A percentile compares a stretch with the other conserved stretches of the same genome.
phyloP scores from a whole-genome alignment of 1,139 yeast species.

The Petasospora rhodanensis region DNA sequence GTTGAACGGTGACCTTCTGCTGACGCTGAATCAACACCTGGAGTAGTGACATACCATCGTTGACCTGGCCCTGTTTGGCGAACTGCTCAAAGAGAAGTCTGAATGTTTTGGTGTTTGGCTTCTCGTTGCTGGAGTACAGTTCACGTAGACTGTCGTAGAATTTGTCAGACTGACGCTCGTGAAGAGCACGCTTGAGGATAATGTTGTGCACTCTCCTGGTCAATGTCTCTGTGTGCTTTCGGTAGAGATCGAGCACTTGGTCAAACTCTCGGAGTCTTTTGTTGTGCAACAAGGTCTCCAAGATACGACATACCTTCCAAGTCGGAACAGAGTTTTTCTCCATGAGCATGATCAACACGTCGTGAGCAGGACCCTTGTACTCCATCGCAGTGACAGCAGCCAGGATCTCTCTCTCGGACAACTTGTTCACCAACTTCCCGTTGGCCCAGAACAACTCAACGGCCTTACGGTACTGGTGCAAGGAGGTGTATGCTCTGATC shows the following conservation, averaged over 20 bases:
- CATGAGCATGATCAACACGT: not conserved
- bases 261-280: slow-evolving; percentile 7
- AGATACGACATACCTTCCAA: not conserved
- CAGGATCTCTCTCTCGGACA: slow-evolving; percentile 6
- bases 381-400: slow-evolving; percentile 7
- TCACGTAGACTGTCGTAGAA: slow-evolving; percentile 4
- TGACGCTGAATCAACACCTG: slow-evolving; percentile 58
- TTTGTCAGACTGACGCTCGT: slow-evolving; percentile 1
- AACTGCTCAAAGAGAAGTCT: slow-evolving; percentile 32
- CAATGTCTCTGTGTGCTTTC: too few relatives aligned
- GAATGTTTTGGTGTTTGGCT: slow-evolving; percentile 27
- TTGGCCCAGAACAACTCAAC: slow-evolving; percentile 3
- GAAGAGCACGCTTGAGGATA: slow-evolving; percentile 2
- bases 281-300: not conserved
- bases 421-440: slow-evolving; percentile 2
- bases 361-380: slow-evolving; percentile 2
- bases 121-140: slow-evolving; percentile 4
- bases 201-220: not conserved
- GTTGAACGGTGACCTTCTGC: slow-evolving; percentile 49
- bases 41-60: slow-evolving; percentile 54
- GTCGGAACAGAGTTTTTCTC: not conserved
- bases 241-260: slow-evolving; percentile 4
- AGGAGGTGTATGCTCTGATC: slow-evolving; percentile 9
- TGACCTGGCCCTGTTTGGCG: slow-evolving; percentile 54
- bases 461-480: slow-evolving; percentile 6